A percentile compares a stretch with the other conserved stretches of the same genome.
Conservation (phyloP, 208 protist genomes). For the Kentomonas sorsogonicus region DNA sequence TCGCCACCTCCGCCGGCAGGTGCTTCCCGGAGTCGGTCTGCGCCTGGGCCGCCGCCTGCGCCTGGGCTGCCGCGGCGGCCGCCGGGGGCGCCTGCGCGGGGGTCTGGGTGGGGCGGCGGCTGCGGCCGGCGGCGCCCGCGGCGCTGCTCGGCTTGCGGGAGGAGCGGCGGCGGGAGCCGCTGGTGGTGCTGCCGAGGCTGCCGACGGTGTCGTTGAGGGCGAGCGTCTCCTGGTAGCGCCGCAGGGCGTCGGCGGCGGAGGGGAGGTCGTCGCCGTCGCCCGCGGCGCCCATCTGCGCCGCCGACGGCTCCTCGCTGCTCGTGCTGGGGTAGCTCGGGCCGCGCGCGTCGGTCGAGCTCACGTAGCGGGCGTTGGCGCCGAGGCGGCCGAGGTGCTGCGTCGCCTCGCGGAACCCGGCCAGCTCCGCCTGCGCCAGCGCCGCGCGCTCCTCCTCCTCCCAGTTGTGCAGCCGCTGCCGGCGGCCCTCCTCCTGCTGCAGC, state of each 20-base stretch:
- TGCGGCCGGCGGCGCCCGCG: background rate
- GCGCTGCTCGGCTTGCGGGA: background rate
- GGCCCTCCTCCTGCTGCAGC: slow-evolving; percentile 44
- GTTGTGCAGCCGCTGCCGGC: slow-evolving; percentile 58
- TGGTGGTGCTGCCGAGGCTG: background rate
- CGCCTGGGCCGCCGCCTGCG: background rate
- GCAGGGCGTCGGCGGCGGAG: background rate
- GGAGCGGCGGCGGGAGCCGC: background rate
- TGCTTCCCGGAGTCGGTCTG: slow-evolving; percentile 12
- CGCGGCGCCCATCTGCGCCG: background rate
- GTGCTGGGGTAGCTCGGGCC: no score
- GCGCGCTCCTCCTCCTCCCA: slow-evolving; percentile 73
- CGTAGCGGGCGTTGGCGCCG: no score
- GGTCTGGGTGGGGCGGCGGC: no score
- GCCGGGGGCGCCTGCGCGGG: background rate
- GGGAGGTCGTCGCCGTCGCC: background rate
- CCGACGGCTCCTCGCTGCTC: background rate
- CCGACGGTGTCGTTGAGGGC: no score
- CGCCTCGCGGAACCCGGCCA: slow-evolving; percentile 16
- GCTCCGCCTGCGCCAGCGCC: slow-evolving; percentile 26
- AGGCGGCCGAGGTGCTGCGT: slow-evolving; percentile 5
- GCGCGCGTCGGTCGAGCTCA: no score
- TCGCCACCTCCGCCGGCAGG: slow-evolving; percentile 1
- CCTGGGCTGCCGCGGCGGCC: background rate
- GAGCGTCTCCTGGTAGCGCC: no score